Percentiles rank a stretch among this genome's conserved stretches.
Evolutionary conservation across 306 rosid genomes (phyloP).

Genomic region (Trifolium subterraneum): DNA sequence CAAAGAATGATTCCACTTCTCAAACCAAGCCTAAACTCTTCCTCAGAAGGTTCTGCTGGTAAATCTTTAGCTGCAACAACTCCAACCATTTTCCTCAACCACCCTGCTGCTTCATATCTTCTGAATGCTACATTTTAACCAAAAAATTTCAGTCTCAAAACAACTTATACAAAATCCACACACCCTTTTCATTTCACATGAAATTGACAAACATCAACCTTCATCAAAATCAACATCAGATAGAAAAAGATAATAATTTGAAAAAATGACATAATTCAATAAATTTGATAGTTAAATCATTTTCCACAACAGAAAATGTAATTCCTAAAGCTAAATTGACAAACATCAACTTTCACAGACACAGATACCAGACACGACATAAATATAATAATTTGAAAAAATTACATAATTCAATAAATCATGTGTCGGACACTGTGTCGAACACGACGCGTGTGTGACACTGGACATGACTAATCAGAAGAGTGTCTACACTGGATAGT

Average conservation of each 20-base stretch:
- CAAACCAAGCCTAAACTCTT: conserved; percentile 93
- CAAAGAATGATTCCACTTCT: conserved; percentile 95
- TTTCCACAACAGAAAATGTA: too few species aligned
- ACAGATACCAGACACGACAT: too few species aligned
- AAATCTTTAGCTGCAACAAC: conserved; percentile 95
- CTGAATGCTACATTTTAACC: conserved; percentile 60
- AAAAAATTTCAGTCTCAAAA: background rate
- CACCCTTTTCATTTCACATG: conserved; percentile 8
- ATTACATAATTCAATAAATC: too few species aligned
- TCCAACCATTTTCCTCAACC: conserved; percentile 94
- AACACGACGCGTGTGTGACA: too few species aligned
- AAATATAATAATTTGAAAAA: too few species aligned
- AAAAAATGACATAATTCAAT: too few species aligned
- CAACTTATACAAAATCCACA: conserved; percentile 26
- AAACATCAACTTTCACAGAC: too few species aligned
- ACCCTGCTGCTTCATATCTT: conserved; percentile 93
- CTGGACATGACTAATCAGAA: too few species aligned
- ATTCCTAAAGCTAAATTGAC: too few species aligned
- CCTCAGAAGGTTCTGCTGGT: conserved; percentile 98
- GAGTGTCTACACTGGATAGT: too few species aligned
- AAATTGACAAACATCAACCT: conserved; percentile 18
- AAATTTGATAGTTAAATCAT: too few species aligned
- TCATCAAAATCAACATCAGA: conserved; percentile 7
- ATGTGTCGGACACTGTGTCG: too few species aligned
- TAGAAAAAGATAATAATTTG: conserved; percentile 20